phyloP scores from a whole-genome alignment of 257 asterid genomes.

The Nicotiana attenuata region DNA sequence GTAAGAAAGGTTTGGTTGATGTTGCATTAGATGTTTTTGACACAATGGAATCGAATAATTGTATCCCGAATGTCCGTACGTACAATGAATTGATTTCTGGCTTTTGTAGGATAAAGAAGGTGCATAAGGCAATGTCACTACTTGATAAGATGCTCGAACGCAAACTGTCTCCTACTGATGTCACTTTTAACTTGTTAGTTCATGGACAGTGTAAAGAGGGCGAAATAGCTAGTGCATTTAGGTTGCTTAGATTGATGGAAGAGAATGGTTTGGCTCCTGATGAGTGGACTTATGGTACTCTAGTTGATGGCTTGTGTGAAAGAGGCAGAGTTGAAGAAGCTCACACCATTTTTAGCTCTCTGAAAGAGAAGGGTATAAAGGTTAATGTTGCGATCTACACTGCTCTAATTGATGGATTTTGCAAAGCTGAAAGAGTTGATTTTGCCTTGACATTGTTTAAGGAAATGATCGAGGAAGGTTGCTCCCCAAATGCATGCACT shows the following conservation, averaged over 20 bases:
- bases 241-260: constrained; percentile 56
- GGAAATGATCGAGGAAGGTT: constrained; percentile 46
- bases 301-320: constrained; percentile 52
- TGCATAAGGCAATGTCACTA: constrained; percentile 63
- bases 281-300: constrained; percentile 52
- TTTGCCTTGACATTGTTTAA: constrained; percentile 44
- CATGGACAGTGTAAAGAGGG: constrained; percentile 65
- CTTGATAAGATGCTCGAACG: constrained; percentile 51
- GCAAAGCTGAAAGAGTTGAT: constrained; percentile 43
- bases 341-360: constrained; percentile 35
- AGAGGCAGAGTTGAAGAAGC: constrained; percentile 56
- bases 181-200: constrained; percentile 62
- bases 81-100: constrained; percentile 69
- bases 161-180: constrained; percentile 40
- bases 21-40: constrained; percentile 47
- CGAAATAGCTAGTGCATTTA: constrained; percentile 50
- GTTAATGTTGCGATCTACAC: constrained; percentile 48
- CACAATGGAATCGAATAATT: constrained; percentile 44
- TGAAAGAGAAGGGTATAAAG: constrained; percentile 42
- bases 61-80: constrained; percentile 53
- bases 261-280: constrained; percentile 53
- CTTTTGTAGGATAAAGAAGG: constrained; percentile 43
- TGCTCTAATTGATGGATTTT: constrained; percentile 55
- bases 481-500: constrained; percentile 46
- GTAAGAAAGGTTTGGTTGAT: constrained; percentile 50